These are phyloP conservation scores for Fraxinus nigra DNA, from an alignment of 305 asterid species.

Conservation along the genomic window DNA sequence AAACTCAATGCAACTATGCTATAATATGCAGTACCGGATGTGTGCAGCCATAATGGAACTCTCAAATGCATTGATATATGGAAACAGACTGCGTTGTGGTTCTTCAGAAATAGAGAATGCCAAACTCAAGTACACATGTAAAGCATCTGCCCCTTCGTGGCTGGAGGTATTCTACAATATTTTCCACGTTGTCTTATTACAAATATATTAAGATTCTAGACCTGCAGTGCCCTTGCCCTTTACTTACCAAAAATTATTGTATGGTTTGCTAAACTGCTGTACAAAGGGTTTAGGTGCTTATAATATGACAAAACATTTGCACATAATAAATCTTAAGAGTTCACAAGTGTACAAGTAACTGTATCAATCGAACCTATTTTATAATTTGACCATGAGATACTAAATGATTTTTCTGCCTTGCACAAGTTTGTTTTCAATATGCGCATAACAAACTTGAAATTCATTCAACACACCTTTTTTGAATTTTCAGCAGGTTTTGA, in stretches of 20 bases:
- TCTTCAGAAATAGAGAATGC: constrained; percentile 79
- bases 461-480: constrained; percentile 14
- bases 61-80: constrained; percentile 92
- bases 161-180: constrained; percentile 53
- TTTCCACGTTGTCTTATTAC: constrained; percentile 3
- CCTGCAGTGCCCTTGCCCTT: background rate
- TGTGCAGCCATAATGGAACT: constrained; percentile 85
- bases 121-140: constrained; percentile 52
- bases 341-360: background rate
- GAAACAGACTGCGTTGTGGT: constrained; percentile 84
- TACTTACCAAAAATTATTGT: background rate
- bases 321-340: background rate
- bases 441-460: background rate
- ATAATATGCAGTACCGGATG: constrained; percentile 90
- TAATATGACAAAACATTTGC: background rate
- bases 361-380: background rate
- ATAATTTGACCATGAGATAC: background rate
- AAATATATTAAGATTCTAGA: background rate
- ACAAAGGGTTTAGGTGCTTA: background rate
- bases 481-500: constrained; percentile 54
- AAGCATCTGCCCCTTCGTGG: constrained; percentile 67
- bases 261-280: background rate
- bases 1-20: constrained; percentile 28
- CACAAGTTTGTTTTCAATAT: background rate
- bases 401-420: background rate